Percentiles rank a stretch among this genome's conserved stretches.
These are phyloP conservation scores for Sclerotinia subarctica DNA, from an alignment of 2,329 filamentous ascomycete genomes.

Conservation along the genomic window DNA sequence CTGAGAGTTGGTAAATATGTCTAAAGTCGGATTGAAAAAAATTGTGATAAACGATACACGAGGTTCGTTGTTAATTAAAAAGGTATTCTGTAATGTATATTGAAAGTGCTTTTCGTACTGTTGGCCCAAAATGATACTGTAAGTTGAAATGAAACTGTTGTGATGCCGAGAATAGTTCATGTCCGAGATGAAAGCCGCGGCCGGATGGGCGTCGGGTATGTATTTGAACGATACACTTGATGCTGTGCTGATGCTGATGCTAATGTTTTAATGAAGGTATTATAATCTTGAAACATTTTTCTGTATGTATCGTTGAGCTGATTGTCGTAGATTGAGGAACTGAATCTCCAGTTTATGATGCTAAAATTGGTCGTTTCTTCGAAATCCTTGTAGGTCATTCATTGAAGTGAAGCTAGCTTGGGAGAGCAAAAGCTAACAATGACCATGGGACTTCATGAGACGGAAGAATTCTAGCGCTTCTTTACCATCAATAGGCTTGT, in stretches of 20 bases:
- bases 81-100: background rate
- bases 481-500: conserved; percentile 21
- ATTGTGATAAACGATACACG: background rate
- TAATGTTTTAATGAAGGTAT: background rate
- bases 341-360: background rate
- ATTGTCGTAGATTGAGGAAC: background rate
- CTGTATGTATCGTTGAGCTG: background rate
- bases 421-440: background rate
- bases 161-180: background rate
- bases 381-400: background rate
- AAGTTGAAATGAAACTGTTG: background rate
- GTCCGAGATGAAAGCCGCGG: background rate
- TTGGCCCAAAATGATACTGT: conserved; percentile 7
- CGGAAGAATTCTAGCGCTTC: conserved; percentile 32
- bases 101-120: background rate
- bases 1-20: conserved; percentile 1
- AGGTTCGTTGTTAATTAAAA: background rate
- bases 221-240: background rate
- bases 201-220: background rate
- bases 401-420: background rate
- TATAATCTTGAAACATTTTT: background rate
- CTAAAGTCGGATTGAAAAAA: background rate
- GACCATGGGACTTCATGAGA: background rate
- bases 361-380: background rate
- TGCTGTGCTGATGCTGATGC: background rate